Percentiles rank a stretch among this genome's conserved stretches.
Evolutionary conservation across 1,139 yeast species (phyloP).

Genomic region (Spathaspora sp.): DNA sequence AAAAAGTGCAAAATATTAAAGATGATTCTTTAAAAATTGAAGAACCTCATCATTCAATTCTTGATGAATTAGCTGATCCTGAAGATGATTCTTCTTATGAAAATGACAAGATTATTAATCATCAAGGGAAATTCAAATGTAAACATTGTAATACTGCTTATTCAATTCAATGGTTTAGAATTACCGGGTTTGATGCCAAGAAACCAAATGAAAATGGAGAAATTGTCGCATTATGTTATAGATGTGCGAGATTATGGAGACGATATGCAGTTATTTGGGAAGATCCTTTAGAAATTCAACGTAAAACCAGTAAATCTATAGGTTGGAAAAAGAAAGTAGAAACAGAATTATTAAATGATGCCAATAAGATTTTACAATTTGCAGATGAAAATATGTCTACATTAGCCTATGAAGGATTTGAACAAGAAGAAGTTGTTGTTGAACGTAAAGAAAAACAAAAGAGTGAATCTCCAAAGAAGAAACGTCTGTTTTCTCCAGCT

Average conservation of each 20-base stretch:
- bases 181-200: constrained; percentile 60
- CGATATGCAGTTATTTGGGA: constrained; percentile 91
- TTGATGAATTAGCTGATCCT: constrained; percentile 53
- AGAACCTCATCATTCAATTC: constrained; percentile 13
- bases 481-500: constrained; percentile 4
- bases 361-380: constrained; percentile 56
- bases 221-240: constrained; percentile 63
- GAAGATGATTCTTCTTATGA: constrained; percentile 75
- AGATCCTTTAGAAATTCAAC: constrained; percentile 66
- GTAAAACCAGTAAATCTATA: constrained; percentile 37
- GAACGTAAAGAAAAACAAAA: not conserved
- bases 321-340: constrained; percentile 68
- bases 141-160: constrained; percentile 58
- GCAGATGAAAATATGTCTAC: constrained; percentile 21
- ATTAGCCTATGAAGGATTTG: constrained; percentile 15
- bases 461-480: constrained; percentile 5
- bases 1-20: constrained; percentile 43
- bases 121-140: constrained; percentile 49
- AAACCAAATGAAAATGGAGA: constrained; percentile 24
- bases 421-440: not conserved
- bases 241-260: constrained; percentile 93
- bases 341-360: constrained; percentile 68
- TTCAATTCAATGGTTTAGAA: constrained; percentile 67
- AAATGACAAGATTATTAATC: constrained; percentile 38
- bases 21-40: constrained; percentile 20